Base-by-base conservation (phyloP, 805 yeast species). In the Saturnispora ahearnii region DNA sequence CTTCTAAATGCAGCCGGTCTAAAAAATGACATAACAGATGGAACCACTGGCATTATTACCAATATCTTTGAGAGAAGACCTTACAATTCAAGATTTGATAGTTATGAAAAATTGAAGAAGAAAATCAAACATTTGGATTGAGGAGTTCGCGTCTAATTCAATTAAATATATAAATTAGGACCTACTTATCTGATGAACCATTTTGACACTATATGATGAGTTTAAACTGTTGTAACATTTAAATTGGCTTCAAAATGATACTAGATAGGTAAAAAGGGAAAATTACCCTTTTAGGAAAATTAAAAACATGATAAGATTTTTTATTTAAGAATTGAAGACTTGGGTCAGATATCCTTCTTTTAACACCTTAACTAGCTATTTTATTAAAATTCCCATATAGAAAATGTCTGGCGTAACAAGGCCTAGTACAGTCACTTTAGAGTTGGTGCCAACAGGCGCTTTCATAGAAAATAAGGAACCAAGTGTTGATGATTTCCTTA, bases 221-320 rank as follows among this genome's bases (percentile, higher is more conserved):
- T 18, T 18, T 18, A 18, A 18, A 18, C 18, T 18, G 18, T 18
- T 18, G 2, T 26, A 26, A 26, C 6, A 26, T 6, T 18, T 36
- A 10, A 12, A 36, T 11, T 22, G 42, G 42, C 42, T 38, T 12
- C 30, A 24, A 22, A 4, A 24, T 7, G 42, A 24, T 12, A 38
- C 42, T 13, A 38, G 22, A 24, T 1, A 38, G 15, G 9, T 24
- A 6, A 12, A 1, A 13, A 11, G 8, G 10, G 26, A 26, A 31
- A 43, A 38, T 45, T 50, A 18, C 53, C 50, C 13, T 5, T 36
- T 43, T 46, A 22, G 53, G 53, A 24, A 46, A 50, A 43, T 30
- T 29, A 42, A 36, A 48, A 51, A 48, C 51, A 51, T n/a, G 15
- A 1, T 9, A 36, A 26, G 40, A 11, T 36, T 36, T 36, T 36